These are phyloP conservation scores for Botrytis galanthina DNA, from an alignment of 2,329 filamentous ascomycete genomes.

Conservation along the genomic window DNA sequence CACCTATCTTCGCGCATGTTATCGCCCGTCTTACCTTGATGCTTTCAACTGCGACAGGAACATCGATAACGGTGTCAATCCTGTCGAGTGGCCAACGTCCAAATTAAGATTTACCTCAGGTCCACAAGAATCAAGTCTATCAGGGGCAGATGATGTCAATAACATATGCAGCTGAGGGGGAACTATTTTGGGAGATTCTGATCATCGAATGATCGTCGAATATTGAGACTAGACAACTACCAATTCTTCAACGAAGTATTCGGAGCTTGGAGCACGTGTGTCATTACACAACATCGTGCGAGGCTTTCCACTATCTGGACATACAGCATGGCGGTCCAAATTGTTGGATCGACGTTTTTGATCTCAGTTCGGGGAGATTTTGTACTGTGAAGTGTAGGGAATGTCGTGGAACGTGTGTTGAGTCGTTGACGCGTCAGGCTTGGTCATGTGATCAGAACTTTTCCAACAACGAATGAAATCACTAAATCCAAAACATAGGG, in stretches of 20 bases:
- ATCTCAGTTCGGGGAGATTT: too few relatives aligned
- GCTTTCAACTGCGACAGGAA: background rate
- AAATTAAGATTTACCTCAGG: background rate
- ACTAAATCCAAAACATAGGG: background rate
- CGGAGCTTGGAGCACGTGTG: background rate
- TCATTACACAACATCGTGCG: background rate
- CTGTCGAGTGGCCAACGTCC: background rate
- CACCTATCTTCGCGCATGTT: background rate
- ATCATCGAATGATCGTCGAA: background rate
- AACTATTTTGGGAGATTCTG: conserved; percentile 4
- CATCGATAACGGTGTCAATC: background rate
- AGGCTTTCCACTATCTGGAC: background rate
- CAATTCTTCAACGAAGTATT: background rate
- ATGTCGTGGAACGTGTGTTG: background rate
- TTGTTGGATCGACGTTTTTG: background rate
- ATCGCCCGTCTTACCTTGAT: background rate
- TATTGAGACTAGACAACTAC: background rate
- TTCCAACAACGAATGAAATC: background rate
- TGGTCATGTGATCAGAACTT: background rate
- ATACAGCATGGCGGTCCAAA: background rate
- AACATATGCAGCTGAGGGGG: background rate
- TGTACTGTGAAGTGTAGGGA: background rate
- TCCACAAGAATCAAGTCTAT: background rate
- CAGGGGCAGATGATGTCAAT: background rate
- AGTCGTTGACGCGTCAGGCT: background rate